Base-by-base conservation (phyloP, 2,329 filamentous ascomycete species). In the Curvularia sp. region DNA sequence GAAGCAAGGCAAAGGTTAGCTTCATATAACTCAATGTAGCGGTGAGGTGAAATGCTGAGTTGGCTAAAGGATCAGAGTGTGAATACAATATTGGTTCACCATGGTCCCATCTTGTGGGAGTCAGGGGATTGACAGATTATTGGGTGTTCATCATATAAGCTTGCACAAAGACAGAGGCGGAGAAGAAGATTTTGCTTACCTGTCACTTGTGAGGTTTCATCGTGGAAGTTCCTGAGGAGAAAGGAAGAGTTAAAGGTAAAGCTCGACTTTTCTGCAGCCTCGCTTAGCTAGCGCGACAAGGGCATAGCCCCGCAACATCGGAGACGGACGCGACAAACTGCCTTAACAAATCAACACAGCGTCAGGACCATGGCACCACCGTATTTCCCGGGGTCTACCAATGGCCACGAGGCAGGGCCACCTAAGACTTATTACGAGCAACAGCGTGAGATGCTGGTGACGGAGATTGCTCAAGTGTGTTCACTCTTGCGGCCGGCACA, bases 91-190 rank as follows among this genome's bases (percentile, higher is more conserved):
- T 66, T 42, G 28, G 62, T 79, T 84, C 80, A 78, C 85, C 82
- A 82, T 80, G 76, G 79, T 78, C 80, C 75, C 61, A 60, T 60
- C 61, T 58, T 61, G 66, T 80, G 69, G 80, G 80, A 79, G 81
- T 91, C 88, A 90, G 89, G 83, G 87, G 89, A 92, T 91, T 92
- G 89, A 92, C 89, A 92, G 89, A 92, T 74, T 70, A 87, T 81
- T 80, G 87, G 86, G 87, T 90, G 88, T 90, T 90, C 78, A 80
- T 80, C 79, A 79, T 80, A 55, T 60, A 61, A 57, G 42, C 30
- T 42, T 18, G 9, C 42, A 30, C 28, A 48, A 58, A 19, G 23
- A 43, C 21, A 13, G 54, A 49, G 13, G 38, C 42, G 13, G 3
- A 12, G 12, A 28, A 21, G 27, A 48, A 32, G 47, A 38, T 18